Conservation (phyloP, 2,329 filamentous ascomycete genomes). For the Allantophomopsis cytisporea region DNA sequence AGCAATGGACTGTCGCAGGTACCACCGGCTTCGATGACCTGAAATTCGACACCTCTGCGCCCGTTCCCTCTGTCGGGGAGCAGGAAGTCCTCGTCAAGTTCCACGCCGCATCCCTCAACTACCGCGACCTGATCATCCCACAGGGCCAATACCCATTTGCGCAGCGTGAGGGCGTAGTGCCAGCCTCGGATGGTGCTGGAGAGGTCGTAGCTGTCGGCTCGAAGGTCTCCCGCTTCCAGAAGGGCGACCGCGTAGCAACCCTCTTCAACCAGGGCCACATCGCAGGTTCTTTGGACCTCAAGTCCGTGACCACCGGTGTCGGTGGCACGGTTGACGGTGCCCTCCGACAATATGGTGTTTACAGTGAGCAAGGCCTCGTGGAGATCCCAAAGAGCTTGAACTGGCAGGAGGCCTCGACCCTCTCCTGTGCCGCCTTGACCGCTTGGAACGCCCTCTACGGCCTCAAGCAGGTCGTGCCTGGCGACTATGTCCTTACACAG, state of each 20-base stretch:
- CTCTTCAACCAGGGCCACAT: slow-evolving; percentile 37
- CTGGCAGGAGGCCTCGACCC: slow-evolving; percentile 31
- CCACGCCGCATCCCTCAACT: slow-evolving; percentile 24
- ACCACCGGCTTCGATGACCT: slow-evolving; percentile 32
- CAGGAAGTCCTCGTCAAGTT: slow-evolving; percentile 40
- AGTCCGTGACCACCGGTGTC: slow-evolving; percentile 29
- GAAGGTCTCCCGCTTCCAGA: slow-evolving; percentile 40
- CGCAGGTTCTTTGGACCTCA: slow-evolving; percentile 9
- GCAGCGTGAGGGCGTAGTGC: slow-evolving; percentile 11
- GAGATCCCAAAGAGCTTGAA: slow-evolving; percentile 34
- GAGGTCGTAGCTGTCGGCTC: slow-evolving; percentile 35
- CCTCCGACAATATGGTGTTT: slow-evolving; percentile 33
- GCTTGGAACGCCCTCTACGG: slow-evolving; percentile 45
- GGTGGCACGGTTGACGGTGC: slow-evolving; percentile 37
- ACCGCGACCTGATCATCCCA: slow-evolving; percentile 22
- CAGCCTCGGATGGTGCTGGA: slow-evolving; percentile 27
- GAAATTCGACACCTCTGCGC: slow-evolving; percentile 25
- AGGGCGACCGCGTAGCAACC: slow-evolving; percentile 43
- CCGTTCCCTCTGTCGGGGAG: slow-evolving; percentile 26
- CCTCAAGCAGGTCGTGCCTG: slow-evolving; percentile 19
- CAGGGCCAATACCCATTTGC: slow-evolving; percentile 17
- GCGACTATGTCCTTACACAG: slow-evolving; percentile 24
- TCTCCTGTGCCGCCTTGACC: slow-evolving; percentile 37
- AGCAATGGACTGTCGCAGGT: slow-evolving; percentile 34
- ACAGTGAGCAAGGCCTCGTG: slow-evolving; percentile 45